Base-by-base conservation (phyloP, 768 basidiomycete species). In the Lactarius evosmus region DNA sequence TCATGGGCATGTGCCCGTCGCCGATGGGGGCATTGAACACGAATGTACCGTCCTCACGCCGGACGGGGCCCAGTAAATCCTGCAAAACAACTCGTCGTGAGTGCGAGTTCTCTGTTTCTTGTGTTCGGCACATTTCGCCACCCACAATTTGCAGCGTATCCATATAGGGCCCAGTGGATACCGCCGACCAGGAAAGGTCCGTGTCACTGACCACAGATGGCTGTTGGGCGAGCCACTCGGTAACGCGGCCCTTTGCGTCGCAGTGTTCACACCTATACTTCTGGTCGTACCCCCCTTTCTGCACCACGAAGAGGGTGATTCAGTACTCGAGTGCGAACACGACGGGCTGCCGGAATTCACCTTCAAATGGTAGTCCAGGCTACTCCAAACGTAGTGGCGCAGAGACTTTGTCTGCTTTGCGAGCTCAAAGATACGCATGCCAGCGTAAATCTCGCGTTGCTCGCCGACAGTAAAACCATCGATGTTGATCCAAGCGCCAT, bases 351-450 rank as follows among this genome's bases (percentile, higher is more conserved):
- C 11, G 25, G 22, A 7, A 30, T 22, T 32, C 17, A 78, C 77
- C 74, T 78, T 78, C 68, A 71, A 69, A 14, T 67, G 69, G 60
- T 79, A 79, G 58, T 77, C 75, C 9, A 79, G 68, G 64, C 72
- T 75, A 65, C 77, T 77, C 73, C 73, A 80, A n/a, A 80, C 71
- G 49, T 75, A 76, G 65, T 80, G 79, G 33, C 74, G 69, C 60
- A 76, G 25, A n/a, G 65, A 68, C 27, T 69, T 67, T 11, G 69
- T 72, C 33, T 73, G 72, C 55, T 77, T 73, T 4, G 78, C 76
- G 9, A 70, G 69, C 59, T 80, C 78, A 59, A 77, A 79, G 9
- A 79, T 76, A 57, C 75, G 73, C 51, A 79, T 72, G 1, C 77
- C 78, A 22, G 71, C 63, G 72, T 78, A 71, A 2, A 77, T 74